A percentile compares a stretch with the other conserved stretches of the same genome.
These are phyloP conservation scores for Salvia rosmarinus DNA, from an alignment of 257 asterid species.

Conservation along the genomic window DNA sequence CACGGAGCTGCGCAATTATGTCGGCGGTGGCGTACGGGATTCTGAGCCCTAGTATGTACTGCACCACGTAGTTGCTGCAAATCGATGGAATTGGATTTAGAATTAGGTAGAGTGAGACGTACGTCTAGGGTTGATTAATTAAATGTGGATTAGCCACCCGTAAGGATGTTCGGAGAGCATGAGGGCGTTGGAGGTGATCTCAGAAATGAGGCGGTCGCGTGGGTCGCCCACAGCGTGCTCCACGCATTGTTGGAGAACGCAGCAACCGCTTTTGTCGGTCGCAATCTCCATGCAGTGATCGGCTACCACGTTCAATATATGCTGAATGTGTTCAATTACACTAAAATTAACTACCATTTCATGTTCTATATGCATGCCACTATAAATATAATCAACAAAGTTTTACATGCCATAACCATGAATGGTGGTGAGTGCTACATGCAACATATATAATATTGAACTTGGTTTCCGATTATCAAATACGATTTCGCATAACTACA, in stretches of 20 bases:
- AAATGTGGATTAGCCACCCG: slow-evolving; percentile 16
- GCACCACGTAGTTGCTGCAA: slow-evolving; percentile 73
- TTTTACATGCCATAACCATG: too few species aligned
- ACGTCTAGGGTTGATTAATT: too few species aligned
- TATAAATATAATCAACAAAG: too few species aligned
- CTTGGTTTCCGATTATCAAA: too few species aligned
- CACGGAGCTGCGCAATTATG: slow-evolving; percentile 43
- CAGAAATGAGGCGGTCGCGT: slow-evolving; percentile 43
- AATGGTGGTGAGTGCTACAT: too few species aligned
- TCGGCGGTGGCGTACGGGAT: slow-evolving; percentile 23
- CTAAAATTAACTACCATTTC: too few species aligned
- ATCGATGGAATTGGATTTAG: too few species aligned
- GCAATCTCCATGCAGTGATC: slow-evolving; percentile 62
- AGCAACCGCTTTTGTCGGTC: slow-evolving; percentile 63
- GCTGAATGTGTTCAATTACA: slow-evolving; percentile 40
- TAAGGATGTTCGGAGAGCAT: slow-evolving; percentile 51
- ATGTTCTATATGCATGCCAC: too few species aligned
- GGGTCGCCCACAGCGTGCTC: slow-evolving; percentile 43
- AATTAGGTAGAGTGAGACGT: too few species aligned
- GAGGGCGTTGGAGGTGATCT: slow-evolving; percentile 46
- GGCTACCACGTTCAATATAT: slow-evolving; percentile 50
- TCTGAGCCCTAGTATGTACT: slow-evolving; percentile 41
- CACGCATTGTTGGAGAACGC: slow-evolving; percentile 60
- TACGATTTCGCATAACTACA: too few species aligned
- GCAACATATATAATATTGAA: too few species aligned